Base-by-base conservation (phyloP, 768 basidiomycete species). In the Tricholoma sp. region DNA sequence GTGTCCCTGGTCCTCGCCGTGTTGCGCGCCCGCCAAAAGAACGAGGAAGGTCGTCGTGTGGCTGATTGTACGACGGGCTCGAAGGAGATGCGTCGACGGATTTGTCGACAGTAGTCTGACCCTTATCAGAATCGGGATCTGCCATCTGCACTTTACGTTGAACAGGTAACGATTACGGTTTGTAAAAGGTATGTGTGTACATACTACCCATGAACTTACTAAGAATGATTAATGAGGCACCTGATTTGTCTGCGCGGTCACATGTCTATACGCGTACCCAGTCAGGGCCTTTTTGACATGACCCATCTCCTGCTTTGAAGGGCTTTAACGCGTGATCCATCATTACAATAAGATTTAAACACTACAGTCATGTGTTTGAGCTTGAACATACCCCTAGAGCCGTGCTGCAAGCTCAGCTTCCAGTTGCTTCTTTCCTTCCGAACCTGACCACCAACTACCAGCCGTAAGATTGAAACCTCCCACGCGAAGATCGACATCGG, bases 361-460 rank as follows among this genome's bases (percentile, higher is more conserved):
- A 27, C n/a, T n/a, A n/a, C 24, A 27, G 24, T 27, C 24, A 5
- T 27, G 24, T 27, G 24, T 27, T 27, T 27, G 24, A 5, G 24
- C 24, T 27, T 27, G 24, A 27, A 27, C 24, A 27, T 27, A 5
- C 24, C n/a, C n/a, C n/a, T 3, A 61, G n/a, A 63, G 57, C 27
- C 59, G 62, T n/a, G 60, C 52, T 52, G 55, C 55, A 46, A 63
- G 60, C 37, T 61, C 60, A 56, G 61, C 63, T 56, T 64, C 57
- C 21, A 62, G 46, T 18, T 62, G 61, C n/a, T n/a, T n/a, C n/a
- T n/a, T 60, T 53, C 58, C 57, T 58, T 60, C 41, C 63, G 57
- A 41, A 49, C 59, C 57, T 49, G 57, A 58, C 63, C 61, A 64
- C 59, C 59, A 60, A 55, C 59, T 18, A 46, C 63, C 59, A 16